Evolutionary conservation across 331 rosid genomes (phyloP).

Genomic region (Malus hybrid): DNA sequence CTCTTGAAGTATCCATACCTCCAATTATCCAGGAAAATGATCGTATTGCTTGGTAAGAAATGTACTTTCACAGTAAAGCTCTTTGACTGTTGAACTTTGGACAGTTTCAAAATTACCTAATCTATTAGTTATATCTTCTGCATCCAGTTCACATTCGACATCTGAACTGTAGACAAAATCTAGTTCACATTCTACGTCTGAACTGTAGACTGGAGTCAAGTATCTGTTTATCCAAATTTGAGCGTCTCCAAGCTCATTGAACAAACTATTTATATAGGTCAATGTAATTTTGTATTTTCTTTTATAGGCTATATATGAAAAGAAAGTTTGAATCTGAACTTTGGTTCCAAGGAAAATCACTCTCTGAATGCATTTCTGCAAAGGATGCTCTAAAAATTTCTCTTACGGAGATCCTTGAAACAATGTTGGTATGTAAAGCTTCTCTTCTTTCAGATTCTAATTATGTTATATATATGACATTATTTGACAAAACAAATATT

Average conservation of each 20-base stretch:
- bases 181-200: too few species aligned
- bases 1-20: constrained; percentile 73
- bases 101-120: background rate
- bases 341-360: constrained; percentile 48
- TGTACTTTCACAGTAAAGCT: background rate
- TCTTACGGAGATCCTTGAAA: constrained; percentile 49
- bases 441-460: background rate
- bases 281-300: background rate
- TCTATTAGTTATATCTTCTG: background rate
- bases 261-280: background rate
- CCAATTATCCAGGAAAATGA: constrained; percentile 46
- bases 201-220: too few species aligned
- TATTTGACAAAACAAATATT: background rate
- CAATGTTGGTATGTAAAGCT: constrained; percentile 49
- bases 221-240: background rate
- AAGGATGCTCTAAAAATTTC: constrained; percentile 72
- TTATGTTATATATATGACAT: background rate
- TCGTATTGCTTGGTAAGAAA: constrained; percentile 34
- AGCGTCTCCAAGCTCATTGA: background rate
- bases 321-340: constrained; percentile 46
- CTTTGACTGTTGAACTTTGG: background rate
- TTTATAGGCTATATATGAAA: constrained; percentile 52
- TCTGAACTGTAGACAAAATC: too few species aligned
- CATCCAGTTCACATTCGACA: background rate
- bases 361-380: constrained; percentile 35